A percentile compares a stretch with the other conserved stretches of the same genome.
Conservation (phyloP, 495 filamentous ascomycete genomes). For the Evernia prunastri region DNA sequence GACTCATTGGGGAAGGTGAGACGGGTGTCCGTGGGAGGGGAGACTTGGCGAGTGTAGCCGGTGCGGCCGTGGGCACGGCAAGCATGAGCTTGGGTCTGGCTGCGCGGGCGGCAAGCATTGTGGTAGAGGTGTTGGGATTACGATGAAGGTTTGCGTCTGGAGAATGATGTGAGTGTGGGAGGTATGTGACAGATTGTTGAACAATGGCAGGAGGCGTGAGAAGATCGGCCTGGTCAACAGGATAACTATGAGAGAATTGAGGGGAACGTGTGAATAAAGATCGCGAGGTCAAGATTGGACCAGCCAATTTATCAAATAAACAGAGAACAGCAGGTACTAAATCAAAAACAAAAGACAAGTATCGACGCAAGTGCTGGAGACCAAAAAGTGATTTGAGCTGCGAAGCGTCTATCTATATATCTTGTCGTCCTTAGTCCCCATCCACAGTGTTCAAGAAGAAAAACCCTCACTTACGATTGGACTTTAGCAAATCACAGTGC, state of each 20-base stretch:
- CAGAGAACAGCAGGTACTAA: conserved; percentile 5
- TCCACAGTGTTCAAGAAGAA: conserved; percentile 5
- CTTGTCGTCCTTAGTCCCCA: background rate
- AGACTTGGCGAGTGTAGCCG: conserved; percentile 37
- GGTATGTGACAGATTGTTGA: background rate
- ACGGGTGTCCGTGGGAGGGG: conserved; percentile 44
- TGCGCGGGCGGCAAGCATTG: conserved; percentile 38
- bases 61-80: conserved; percentile 39
- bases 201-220: background rate
- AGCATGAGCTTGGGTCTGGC: conserved; percentile 44
- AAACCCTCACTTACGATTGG: too few relatives aligned
- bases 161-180: conserved; percentile 1
- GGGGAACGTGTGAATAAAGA: background rate
- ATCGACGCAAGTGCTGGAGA: conserved; percentile 2
- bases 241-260: background rate
- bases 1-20: conserved; percentile 40
- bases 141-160: background rate
- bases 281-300: conserved; percentile 18
- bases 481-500: conserved; percentile 18
- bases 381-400: background rate
- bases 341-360: conserved; percentile 16
- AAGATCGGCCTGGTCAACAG: conserved; percentile 16
- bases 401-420: conserved; percentile 21
- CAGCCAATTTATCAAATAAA: conserved; percentile 20
- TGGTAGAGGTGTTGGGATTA: conserved; percentile 15